phyloP scores from a whole-genome alignment of 2,329 filamentous ascomycete genomes.

The Westerdykella aurantiaca region DNA sequence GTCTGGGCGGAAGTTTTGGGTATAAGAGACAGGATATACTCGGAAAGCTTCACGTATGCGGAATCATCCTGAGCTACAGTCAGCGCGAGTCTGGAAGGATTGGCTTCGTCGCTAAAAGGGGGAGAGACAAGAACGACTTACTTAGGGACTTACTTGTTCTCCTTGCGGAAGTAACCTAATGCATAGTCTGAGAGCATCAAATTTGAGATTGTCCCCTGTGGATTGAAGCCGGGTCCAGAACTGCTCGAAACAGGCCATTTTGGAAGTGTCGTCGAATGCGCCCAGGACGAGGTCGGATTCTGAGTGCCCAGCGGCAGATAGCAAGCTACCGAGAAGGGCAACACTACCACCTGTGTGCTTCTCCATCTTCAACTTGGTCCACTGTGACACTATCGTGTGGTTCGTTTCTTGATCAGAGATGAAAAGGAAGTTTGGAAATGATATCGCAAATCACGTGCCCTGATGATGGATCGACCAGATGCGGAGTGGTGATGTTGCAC shows the following conservation, averaged over 20 bases:
- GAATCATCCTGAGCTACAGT: constrained; percentile 1
- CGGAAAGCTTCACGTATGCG: constrained; percentile 7
- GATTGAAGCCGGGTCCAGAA: constrained; percentile 17
- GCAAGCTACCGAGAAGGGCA: too few species aligned
- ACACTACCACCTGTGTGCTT: too few species aligned
- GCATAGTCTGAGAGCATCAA: constrained; percentile 18
- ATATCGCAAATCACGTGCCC: too few species aligned
- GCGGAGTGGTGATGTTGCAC: too few species aligned
- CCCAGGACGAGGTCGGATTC: not conserved
- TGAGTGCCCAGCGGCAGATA: too few species aligned
- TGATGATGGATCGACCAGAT: too few species aligned
- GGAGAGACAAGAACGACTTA: not conserved
- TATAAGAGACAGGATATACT: constrained; percentile 17
- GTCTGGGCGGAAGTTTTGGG: constrained; percentile 8
- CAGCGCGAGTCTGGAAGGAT: not conserved
- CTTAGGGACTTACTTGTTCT: constrained; percentile 5
- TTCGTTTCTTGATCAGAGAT: too few species aligned
- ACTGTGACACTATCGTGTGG: too few species aligned
- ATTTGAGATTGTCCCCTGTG: constrained; percentile 10
- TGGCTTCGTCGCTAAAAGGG: too few species aligned
- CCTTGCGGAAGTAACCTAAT: constrained; percentile 14
- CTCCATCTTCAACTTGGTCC: too few species aligned
- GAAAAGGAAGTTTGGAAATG: too few species aligned
- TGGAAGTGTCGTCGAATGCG: constrained; percentile 12
- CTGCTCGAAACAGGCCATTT: constrained; percentile 16